Evolutionary conservation across 1,284 basidiomycete genomes (phyloP), one percentile per base, ranked within the genome.

Genomic region (Dichomitus squalens): DNA sequence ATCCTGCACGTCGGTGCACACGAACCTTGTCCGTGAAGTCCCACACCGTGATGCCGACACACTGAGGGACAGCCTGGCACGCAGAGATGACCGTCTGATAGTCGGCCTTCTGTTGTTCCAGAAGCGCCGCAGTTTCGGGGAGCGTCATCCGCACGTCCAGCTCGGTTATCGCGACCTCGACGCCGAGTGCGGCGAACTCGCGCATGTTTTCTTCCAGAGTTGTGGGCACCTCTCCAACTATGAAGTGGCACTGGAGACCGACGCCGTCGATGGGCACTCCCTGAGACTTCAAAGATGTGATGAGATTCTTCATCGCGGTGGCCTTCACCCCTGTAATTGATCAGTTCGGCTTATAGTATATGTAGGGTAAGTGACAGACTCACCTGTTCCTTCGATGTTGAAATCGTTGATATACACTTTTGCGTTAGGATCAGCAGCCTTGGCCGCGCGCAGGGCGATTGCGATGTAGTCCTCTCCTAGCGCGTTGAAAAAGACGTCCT

Each of bases 151-250:
- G 75, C 53, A 79, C 78, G 63, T 84, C 83, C 23, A 85, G 73
- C 67, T 84, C 83, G 1, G 82, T 84, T 62, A 83, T 75, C 14
- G 82, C 81, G 33, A 84, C 75, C 55, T 84, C 82, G 53, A 84
- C 72, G 33, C 83, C 81, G 29, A 83, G 75, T 21, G 72, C 75
- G 12, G 77, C 73, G 70, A 84, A 77, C 34, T 72, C 68, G 51
- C 77, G 66, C 64, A 84, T 72, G 61, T 79, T 79, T 16, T 73
- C 66, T 35, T 68, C 64, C 47, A 82, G 67, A 4, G 71, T 67
- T 0, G 70, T 66, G 7, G 79, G 78, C 27, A 82, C 70, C 52
- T 73, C 63, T 44, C 79, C 81, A 29, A 84, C 77, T 61, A 82
- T 79, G 61, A 83, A 73, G 65, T 85, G 84, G 20, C 70, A 67